These are phyloP conservation scores for Selenicereus undatus DNA, from an alignment of 148 eudicot species.

Conservation along the genomic window DNA sequence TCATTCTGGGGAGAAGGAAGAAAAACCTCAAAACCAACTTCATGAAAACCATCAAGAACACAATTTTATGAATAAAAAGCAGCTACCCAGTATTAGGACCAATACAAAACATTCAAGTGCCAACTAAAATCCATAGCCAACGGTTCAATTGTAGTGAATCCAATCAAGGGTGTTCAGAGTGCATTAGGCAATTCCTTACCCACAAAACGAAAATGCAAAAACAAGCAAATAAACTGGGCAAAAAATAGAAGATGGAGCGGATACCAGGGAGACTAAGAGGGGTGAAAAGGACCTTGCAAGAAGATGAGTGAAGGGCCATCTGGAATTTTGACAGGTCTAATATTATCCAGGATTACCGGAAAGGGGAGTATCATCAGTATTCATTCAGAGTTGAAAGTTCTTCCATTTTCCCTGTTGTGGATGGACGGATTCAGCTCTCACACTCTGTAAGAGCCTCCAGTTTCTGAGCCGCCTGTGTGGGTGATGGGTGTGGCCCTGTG, in stretches of 20 bases:
- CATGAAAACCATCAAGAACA: not conserved
- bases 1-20: not conserved
- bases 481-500: no score
- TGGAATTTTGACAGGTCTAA: not conserved
- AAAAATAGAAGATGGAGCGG: not conserved
- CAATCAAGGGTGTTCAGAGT: not conserved
- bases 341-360: not conserved
- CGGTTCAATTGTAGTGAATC: not conserved
- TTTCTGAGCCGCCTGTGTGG: no score
- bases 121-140: not conserved
- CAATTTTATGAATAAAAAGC: not conserved
- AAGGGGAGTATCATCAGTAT: no score
- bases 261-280: not conserved
- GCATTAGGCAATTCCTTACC: no score
- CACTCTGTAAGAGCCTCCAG: not conserved
- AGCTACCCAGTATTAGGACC: not conserved
- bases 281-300: conserved; percentile 17
- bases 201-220: not conserved
- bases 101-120: not conserved
- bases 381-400: not conserved
- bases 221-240: not conserved
- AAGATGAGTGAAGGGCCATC: conserved; percentile 22
- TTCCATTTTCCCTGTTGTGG: not conserved
- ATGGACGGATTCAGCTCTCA: not conserved
- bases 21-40: not conserved